Base-by-base conservation (phyloP, 352 stramenopile genomes). In the Globisporangium lucens region DNA sequence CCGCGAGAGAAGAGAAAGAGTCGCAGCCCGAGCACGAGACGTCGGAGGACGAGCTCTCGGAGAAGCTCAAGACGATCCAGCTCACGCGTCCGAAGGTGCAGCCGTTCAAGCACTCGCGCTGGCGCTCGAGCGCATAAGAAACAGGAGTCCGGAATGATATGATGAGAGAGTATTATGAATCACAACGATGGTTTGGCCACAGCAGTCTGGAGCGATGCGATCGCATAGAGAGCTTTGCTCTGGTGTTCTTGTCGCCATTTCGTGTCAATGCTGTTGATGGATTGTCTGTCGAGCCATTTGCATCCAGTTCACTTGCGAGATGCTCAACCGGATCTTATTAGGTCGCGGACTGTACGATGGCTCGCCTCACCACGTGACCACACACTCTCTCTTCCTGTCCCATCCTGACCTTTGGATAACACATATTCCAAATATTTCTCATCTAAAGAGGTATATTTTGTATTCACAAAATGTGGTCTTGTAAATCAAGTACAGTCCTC, bases 61-160 rank as follows among this genome's bases (percentile, higher is more conserved):
- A 89, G 61, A 89, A 89, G 70, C 80, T 91, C 27, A 73, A 73
- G 61, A 89, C 79, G 29, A 91, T 89, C 63, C 79, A 87, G 71
- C 76, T 91, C 62, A 81, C 74, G 59, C 77, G 77, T 5, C 83
- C 80, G n/a, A 80, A 75, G 56, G 72, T 91, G 47, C 79, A 74
- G 55, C 78, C 77, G 27, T 51, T 78, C n/a, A 89, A 87, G 73
- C 65, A 68, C 49, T 84, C 74, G 63, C 74, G 76, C 24, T 72
- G 60, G 67, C 67, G 61, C 22, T 68, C 67, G 8, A 72, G 61
- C 20, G 65, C 58, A 20, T 70, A 35, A 66, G 20, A 2, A 15
- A 27, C 13, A 15, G 12, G 36, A 43, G 10, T 10, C 36, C 36
- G 3, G 12, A 43, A 10, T 43, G 36, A 17, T 17, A 43, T 38